These are phyloP conservation scores for Pseudophaeomoniella oleicola DNA, from an alignment of 2,329 filamentous ascomycete genomes.

Conservation along the genomic window DNA sequence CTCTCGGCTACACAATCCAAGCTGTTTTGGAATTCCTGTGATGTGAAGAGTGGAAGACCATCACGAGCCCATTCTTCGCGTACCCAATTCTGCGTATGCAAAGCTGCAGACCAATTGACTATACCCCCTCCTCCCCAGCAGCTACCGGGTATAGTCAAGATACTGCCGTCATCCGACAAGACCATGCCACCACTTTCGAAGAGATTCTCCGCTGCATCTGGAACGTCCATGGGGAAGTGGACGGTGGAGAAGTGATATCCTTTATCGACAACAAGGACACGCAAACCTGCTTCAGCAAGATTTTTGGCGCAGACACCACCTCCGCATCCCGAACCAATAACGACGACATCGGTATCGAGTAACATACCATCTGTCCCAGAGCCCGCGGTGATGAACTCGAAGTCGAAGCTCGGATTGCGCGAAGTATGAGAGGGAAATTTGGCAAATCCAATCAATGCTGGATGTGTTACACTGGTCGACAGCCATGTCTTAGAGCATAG, in stretches of 20 bases:
- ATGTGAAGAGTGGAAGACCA: conserved; percentile 61
- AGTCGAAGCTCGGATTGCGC: conserved; percentile 36
- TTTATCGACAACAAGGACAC: conserved; percentile 71
- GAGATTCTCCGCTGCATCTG: conserved; percentile 45
- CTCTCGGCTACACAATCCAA: conserved; percentile 64
- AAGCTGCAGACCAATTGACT: conserved; percentile 63
- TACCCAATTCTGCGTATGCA: conserved; percentile 60
- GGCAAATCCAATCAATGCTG: conserved; percentile 37
- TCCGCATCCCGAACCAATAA: conserved; percentile 78
- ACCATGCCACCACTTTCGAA: conserved; percentile 53
- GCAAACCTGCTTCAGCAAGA: conserved; percentile 54
- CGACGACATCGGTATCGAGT: conserved; percentile 62
- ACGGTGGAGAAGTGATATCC: conserved; percentile 59
- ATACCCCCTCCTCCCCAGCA: conserved; percentile 79
- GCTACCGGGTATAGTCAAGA: conserved; percentile 51
- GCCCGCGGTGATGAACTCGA: conserved; percentile 43
- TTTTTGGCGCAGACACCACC: conserved; percentile 67
- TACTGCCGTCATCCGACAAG: conserved; percentile 40
- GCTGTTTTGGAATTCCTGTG: conserved; percentile 58
- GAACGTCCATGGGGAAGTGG: conserved; percentile 60
- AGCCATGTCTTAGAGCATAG: conserved; percentile 40
- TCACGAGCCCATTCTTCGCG: conserved; percentile 63
- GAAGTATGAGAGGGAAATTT: conserved; percentile 38
- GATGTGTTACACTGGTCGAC: conserved; percentile 34
- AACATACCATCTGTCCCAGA: conserved; percentile 23